These are phyloP conservation scores for Syzygium grande DNA, from an alignment of 345 rosid genomes.

Conservation along the genomic window DNA sequence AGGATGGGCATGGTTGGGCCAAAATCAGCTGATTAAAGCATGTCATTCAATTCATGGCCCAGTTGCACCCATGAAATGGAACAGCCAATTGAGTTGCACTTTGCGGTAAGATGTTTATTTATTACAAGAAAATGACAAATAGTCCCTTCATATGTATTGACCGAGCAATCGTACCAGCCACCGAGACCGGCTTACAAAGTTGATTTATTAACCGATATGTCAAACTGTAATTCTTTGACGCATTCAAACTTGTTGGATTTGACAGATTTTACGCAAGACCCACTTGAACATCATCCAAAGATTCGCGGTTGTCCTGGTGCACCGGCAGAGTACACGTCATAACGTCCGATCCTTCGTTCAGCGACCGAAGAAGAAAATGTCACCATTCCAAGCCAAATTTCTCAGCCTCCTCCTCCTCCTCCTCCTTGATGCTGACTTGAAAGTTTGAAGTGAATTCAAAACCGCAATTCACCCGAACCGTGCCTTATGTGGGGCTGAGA, in stretches of 20 bases:
- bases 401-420: neutral
- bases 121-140: neutral
- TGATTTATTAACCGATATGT: neutral
- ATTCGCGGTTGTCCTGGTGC: no score
- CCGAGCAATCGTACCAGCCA: neutral
- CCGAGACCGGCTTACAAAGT: neutral
- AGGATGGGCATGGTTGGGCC: neutral
- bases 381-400: neutral
- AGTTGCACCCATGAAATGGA: neutral
- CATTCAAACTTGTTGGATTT: neutral
- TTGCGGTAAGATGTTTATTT: neutral
- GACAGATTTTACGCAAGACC: no score
- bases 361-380: neutral
- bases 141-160: neutral
- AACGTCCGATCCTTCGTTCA: neutral
- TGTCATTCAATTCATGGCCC: neutral
- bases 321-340: neutral
- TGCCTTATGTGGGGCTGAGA: slow-evolving; percentile 3
- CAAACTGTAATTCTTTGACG: neutral
- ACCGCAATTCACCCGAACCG: neutral
- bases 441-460: neutral
- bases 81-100: neutral
- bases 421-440: neutral
- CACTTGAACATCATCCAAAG: no score
- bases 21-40: neutral